A percentile compares a stretch with the other conserved stretches of the same genome.
Evolutionary conservation across 2,329 filamentous ascomycete genomes (phyloP).

Genomic region (Cladophialophora chaetospira): DNA sequence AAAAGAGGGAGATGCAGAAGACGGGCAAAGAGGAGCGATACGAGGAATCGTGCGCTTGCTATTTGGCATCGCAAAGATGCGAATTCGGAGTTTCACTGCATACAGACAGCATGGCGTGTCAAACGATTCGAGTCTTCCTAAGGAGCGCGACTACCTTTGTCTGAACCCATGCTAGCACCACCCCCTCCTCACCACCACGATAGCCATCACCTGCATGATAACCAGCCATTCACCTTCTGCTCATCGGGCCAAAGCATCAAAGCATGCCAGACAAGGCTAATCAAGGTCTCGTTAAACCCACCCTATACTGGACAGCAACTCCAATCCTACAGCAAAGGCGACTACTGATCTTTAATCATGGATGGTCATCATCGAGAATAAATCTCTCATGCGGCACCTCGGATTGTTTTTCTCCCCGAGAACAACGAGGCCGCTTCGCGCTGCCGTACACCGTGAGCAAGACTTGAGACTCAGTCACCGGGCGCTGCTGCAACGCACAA

Average conservation of each 20-base stretch:
- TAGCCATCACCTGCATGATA: background rate
- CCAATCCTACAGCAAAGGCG: no score
- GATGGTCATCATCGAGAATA: background rate
- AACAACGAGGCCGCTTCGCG: background rate
- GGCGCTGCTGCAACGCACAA: background rate
- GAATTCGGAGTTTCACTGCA: background rate
- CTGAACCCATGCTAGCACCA: slow-evolving; percentile 5
- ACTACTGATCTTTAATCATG: background rate
- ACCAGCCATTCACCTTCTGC: background rate
- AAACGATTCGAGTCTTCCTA: background rate
- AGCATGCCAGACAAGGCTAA: background rate
- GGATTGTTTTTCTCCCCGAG: background rate
- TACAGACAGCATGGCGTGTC: background rate
- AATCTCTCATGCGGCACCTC: slow-evolving; percentile 9
- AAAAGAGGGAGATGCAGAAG: background rate
- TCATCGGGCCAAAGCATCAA: background rate
- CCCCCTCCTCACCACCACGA: background rate
- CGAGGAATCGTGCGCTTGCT: background rate
- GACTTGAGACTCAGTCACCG: background rate
- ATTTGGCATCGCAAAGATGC: background rate
- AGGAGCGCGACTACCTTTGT: background rate
- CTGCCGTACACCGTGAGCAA: background rate
- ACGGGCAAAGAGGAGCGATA: background rate
- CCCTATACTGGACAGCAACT: no score
- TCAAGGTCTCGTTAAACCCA: background rate